Evolutionary conservation across 106 monocot species (phyloP).

Genomic region (Dactylorhiza incarnata): DNA sequence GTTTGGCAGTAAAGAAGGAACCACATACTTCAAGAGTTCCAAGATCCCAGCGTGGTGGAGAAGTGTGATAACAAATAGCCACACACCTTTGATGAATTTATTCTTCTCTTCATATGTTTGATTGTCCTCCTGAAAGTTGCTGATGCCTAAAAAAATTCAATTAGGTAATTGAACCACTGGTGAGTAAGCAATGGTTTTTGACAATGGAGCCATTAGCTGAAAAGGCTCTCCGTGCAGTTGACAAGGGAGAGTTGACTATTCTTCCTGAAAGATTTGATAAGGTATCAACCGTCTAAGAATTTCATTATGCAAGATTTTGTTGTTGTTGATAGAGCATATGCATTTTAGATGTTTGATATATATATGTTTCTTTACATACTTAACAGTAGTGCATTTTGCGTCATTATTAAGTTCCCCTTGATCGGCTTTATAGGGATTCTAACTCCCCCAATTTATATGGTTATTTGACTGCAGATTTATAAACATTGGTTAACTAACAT

Average conservation of each 20-base stretch:
- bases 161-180: constrained; percentile 93
- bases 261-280: constrained; percentile 97
- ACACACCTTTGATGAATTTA: neutral
- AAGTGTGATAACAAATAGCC: constrained; percentile 46
- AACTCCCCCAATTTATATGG: neutral
- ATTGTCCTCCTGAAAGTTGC: neutral
- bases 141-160: neutral
- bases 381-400: neutral
- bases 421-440: neutral
- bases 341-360: neutral
- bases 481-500: constrained; percentile 97
- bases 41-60: constrained; percentile 97
- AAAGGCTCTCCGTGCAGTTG: constrained; percentile 86
- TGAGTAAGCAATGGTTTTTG: constrained; percentile 99
- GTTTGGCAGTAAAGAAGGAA: constrained; percentile 84
- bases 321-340: neutral
- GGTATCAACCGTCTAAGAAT: constrained; percentile 27
- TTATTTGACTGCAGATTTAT: constrained; percentile 54
- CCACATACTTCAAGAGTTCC: constrained; percentile 72
- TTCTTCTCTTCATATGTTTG: neutral
- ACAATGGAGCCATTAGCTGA: constrained; percentile 95
- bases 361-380: neutral
- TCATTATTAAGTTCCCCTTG: neutral
- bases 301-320: neutral
- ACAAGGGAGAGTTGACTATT: constrained; percentile 63